Evolutionary conservation across 2,329 filamentous ascomycete genomes (phyloP).

Genomic region (Venturia oleaginea): DNA sequence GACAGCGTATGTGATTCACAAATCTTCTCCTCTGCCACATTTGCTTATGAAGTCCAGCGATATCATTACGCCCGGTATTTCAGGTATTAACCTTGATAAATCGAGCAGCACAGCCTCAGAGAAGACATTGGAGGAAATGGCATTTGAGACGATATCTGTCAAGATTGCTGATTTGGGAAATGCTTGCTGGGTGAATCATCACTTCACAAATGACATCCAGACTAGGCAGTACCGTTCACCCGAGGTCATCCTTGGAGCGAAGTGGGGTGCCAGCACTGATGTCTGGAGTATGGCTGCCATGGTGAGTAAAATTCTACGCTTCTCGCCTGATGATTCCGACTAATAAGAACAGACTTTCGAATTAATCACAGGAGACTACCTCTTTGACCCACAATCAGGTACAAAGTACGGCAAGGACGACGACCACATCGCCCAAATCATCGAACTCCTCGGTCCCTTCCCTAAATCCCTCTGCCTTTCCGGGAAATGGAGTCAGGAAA

Average conservation of each 20-base stretch:
- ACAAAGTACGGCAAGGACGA: conserved; percentile 99
- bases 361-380: conserved; percentile 93
- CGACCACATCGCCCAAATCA: conserved; percentile 98
- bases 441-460: conserved; percentile 88
- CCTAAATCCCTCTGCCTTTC: conserved; percentile 85
- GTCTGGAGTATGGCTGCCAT: conserved; percentile 99
- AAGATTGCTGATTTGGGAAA: conserved; percentile 98
- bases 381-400: conserved; percentile 96
- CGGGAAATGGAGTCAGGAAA: conserved; percentile 97
- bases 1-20: conserved; percentile 63
- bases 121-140: conserved; percentile 52
- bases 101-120: conserved; percentile 45
- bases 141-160: conserved; percentile 81
- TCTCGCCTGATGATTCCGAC: neutral
- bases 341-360: conserved; percentile 67
- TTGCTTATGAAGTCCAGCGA: conserved; percentile 48
- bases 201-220: conserved; percentile 99
- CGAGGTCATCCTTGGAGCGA: conserved; percentile 90
- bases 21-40: neutral
- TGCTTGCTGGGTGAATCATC: conserved; percentile 96
- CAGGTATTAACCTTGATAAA: conserved; percentile 83
- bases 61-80: conserved; percentile 83
- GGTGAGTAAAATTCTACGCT: conserved; percentile 48
- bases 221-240: conserved; percentile 95
- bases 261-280: conserved; percentile 99